Conservation (phyloP, 2,329 filamentous ascomycete species). For the Exophiala bonariae region DNA sequence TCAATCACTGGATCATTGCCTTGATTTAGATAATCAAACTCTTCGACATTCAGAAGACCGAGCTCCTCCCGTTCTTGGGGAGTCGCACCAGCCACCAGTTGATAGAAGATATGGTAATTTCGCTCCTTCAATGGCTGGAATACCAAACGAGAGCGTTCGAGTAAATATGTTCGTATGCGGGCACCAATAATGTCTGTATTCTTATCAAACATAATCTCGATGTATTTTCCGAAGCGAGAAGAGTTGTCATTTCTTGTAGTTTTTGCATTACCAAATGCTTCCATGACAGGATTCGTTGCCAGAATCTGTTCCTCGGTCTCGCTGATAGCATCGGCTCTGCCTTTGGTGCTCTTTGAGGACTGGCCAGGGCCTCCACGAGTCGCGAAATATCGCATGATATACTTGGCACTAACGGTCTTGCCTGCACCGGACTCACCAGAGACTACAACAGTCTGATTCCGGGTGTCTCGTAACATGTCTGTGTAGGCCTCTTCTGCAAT, state of each 20-base stretch:
- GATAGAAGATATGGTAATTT: slow-evolving; percentile 99
- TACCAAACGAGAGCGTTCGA: slow-evolving; percentile 92
- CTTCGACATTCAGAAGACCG: slow-evolving; percentile 75
- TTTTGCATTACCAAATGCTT: slow-evolving; percentile 98
- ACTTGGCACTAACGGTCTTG: slow-evolving; percentile 98
- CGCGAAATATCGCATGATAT: slow-evolving; percentile 99
- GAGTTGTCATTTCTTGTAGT: slow-evolving; percentile 99
- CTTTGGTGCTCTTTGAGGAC: slow-evolving; percentile 74
- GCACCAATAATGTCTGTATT: slow-evolving; percentile 95
- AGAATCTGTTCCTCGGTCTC: slow-evolving; percentile 98
- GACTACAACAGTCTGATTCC: slow-evolving; percentile 99
- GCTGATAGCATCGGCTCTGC: slow-evolving; percentile 76
- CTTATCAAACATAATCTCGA: slow-evolving; percentile 98
- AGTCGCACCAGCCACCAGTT: slow-evolving; percentile 88
- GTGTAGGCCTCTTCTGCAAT: slow-evolving; percentile 99
- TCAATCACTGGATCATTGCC: slow-evolving; percentile 88
- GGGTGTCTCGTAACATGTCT: slow-evolving; percentile 93
- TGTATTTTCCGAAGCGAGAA: slow-evolving; percentile 98
- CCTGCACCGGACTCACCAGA: slow-evolving; percentile 98
- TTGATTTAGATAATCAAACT: slow-evolving; percentile 96
- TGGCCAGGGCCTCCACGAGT: slow-evolving; percentile 93
- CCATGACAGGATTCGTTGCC: slow-evolving; percentile 98
- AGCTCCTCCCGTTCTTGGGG: slow-evolving; percentile 80
- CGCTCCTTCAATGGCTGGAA: slow-evolving; percentile 97
- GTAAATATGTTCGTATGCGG: slow-evolving; percentile 91